Base-by-base conservation (phyloP, 208 protist species). In the Porcisia hertigi region DNA sequence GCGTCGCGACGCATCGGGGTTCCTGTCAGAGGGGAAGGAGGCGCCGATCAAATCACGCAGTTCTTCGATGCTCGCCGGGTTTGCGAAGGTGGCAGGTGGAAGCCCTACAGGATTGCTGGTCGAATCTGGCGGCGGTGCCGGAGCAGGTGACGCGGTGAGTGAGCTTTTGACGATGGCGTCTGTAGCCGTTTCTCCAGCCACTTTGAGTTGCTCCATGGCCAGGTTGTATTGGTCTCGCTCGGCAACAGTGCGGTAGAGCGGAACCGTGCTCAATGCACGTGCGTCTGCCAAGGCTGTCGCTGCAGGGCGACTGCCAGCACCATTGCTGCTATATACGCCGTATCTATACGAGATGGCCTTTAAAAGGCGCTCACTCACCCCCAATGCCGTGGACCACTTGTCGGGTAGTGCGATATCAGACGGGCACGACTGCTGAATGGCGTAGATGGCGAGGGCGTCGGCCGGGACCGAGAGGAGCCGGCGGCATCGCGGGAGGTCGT, bases 401-500 rank as follows among this genome's bases (percentile, higher is more conserved):
- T 47, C 8, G 6, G 90, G 90, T 36, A 93, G 77, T 49, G 54
- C 62, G 41, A 93, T 64, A 45, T 79, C 76, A 0, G 77, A 20
- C 20, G 88, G 88, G 9, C 70, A 72, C 3, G 87, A 88, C 1
- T 77, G 63, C 53, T 79, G 73, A 55, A 97, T 80, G 4, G 93
- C 91, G 71, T 81, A 90, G 8, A 93, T 73, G 20, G 91, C 93
- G 25, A 97, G 77, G 11, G 80, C 80, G 34, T 85, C 69, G 0
- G 85, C 82, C 5, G 86, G 69, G 8, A 84, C 73, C 0, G 60
- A 11, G 23, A 86, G 71, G 14, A 95, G 74, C 1, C 64, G 71
- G 9, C 75, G 57, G 36, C 75, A 92, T 36, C 93, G 89, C 36
- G 93, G 89, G 4, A 89, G 78, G 66, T 95, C 93, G 84, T 95